Conservation (phyloP, 352 stramenopile species). For the Lagenidium sp. region DNA sequence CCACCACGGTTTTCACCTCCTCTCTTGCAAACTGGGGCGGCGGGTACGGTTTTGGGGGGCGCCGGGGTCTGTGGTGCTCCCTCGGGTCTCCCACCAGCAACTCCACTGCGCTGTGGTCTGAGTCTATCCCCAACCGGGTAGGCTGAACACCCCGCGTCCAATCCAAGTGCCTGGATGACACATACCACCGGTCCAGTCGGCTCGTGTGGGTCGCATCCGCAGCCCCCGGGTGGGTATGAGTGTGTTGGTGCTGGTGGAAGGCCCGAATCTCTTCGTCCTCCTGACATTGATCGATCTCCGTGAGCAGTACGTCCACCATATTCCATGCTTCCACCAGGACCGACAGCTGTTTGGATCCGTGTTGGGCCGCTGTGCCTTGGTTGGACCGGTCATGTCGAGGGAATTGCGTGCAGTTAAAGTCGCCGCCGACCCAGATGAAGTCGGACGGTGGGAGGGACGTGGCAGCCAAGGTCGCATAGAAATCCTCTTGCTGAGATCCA, state of each 20-base stretch:
- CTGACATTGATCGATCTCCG: neutral
- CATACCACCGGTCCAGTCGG: no score
- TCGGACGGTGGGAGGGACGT: neutral
- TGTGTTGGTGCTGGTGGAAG: neutral
- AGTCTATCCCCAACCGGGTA: no score
- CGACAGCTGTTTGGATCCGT: neutral
- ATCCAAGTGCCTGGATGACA: no score
- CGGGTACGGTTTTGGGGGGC: no score
- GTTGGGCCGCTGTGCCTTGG: neutral
- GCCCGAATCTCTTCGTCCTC: neutral
- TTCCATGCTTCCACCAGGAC: neutral
- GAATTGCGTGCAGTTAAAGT: neutral
- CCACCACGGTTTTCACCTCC: no score
- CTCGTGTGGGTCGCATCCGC: no score
- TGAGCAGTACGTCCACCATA: neutral
- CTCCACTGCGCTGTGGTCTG: no score
- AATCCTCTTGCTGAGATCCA: neutral
- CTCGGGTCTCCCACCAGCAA: no score
- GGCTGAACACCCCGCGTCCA: no score
- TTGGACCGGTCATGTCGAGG: neutral
- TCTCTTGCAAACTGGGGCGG: no score
- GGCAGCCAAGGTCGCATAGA: neutral
- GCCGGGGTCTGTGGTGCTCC: no score
- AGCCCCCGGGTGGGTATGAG: neutral
- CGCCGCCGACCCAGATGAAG: neutral